These are phyloP conservation scores for Miscanthus lutarioriparius DNA, from an alignment of 176 grass and related monocot genomes.

Conservation along the genomic window DNA sequence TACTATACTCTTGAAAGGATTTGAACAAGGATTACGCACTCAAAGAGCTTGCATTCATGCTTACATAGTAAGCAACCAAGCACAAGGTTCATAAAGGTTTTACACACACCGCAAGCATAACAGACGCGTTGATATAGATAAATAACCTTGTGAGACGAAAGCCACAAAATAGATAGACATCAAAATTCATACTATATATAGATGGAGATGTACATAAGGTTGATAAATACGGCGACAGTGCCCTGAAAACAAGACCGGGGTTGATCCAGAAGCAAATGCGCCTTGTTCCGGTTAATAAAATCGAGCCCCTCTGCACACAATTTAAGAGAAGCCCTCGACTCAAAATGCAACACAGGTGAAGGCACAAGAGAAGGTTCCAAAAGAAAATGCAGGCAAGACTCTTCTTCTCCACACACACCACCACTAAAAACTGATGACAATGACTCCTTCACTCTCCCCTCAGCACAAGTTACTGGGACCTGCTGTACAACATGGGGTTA, in stretches of 20 bases:
- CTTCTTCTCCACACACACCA: conserved; percentile 41
- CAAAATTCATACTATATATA: conserved; percentile 51
- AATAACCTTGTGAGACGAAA: not conserved
- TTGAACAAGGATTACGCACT: not conserved
- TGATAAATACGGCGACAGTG: conserved; percentile 39
- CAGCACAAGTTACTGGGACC: conserved; percentile 51
- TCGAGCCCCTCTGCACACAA: conserved; percentile 53
- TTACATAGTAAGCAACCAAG: not conserved
- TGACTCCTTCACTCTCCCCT: conserved; percentile 35
- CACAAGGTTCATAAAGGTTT: not conserved
- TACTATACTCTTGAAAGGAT: not conserved
- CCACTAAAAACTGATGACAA: conserved; percentile 40
- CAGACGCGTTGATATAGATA: no score
- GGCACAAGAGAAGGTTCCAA: conserved; percentile 47
- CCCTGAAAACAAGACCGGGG: conserved; percentile 39
- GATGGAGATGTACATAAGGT: conserved; percentile 40
- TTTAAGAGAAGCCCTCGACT: conserved; percentile 41
- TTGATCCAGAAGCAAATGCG: not conserved
- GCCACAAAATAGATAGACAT: conserved; percentile 6
- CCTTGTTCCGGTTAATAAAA: conserved; percentile 51
- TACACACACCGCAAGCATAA: not conserved
- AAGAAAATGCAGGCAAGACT: conserved; percentile 58
- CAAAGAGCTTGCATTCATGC: not conserved
- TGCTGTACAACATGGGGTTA: conserved; percentile 81
- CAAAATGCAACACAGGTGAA: conserved; percentile 39